Percentiles rank a stretch among this genome's conserved stretches.
phyloP scores from a whole-genome alignment of 1,284 basidiomycete genomes.

The Pterula multifida region DNA sequence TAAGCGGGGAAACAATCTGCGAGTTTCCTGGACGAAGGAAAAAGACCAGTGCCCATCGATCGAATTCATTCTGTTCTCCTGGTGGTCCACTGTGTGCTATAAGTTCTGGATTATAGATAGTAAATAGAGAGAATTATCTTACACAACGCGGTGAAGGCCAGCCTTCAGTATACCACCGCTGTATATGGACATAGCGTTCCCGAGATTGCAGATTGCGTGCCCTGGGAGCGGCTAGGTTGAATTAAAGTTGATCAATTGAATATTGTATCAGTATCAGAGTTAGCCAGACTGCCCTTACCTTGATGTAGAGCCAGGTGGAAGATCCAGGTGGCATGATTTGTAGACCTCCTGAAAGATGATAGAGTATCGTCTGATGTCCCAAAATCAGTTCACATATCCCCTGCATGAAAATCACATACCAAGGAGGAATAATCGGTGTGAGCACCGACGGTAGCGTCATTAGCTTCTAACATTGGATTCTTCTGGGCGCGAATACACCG shows the following conservation, averaged over 20 bases:
- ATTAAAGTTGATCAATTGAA: not conserved
- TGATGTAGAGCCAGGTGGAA: constrained; percentile 28
- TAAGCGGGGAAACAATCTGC: constrained; percentile 14
- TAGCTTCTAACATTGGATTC: constrained; percentile 14
- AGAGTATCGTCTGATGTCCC: constrained; percentile 18
- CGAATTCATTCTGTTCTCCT: constrained; percentile 17
- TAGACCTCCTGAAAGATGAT: constrained; percentile 30
- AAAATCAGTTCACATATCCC: constrained; percentile 11
- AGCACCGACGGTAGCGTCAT: constrained; percentile 18
- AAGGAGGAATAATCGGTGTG: constrained; percentile 27
- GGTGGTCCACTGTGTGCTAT: constrained; percentile 15
- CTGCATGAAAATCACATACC: constrained; percentile 9
- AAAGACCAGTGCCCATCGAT: constrained; percentile 24
- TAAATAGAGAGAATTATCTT: constrained; percentile 8
- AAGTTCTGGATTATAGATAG: constrained; percentile 1
- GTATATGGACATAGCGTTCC: constrained; percentile 29
- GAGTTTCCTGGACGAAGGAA: constrained; percentile 22
- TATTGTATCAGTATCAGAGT: no score
- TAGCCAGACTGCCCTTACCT: no score
- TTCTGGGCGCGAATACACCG: constrained; percentile 20
- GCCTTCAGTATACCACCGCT: constrained; percentile 27
- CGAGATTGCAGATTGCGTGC: constrained; percentile 15
- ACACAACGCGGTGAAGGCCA: constrained; percentile 25
- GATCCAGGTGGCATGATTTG: constrained; percentile 25
- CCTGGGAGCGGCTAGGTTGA: not conserved